These are phyloP conservation scores for Umbilicaria muhlenbergii DNA, from an alignment of 495 filamentous ascomycete species.

Conservation along the genomic window DNA sequence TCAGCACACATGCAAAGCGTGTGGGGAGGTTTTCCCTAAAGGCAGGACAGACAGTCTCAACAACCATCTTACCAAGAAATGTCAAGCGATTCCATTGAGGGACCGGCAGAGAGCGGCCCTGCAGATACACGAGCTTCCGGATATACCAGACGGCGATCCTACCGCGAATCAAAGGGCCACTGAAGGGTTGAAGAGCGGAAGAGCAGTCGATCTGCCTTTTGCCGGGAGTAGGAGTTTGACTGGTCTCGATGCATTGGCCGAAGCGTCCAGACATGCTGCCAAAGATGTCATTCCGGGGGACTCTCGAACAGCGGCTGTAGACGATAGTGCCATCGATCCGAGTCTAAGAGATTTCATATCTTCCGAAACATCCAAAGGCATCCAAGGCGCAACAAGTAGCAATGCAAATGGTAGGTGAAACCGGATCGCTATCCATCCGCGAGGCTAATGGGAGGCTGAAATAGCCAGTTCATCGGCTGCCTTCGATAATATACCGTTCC, in stretches of 20 bases:
- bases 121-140: slow-evolving; percentile 35
- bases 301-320: background rate
- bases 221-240: slow-evolving; percentile 45
- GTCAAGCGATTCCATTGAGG: slow-evolving; percentile 50
- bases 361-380: too few relatives aligned
- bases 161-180: slow-evolving; percentile 22
- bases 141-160: slow-evolving; percentile 22
- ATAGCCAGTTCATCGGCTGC: background rate
- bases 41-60: slow-evolving; percentile 68
- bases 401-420: too few relatives aligned
- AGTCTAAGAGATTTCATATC: too few relatives aligned
- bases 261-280: slow-evolving; percentile 40
- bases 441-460: too few relatives aligned
- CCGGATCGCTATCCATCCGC: too few relatives aligned
- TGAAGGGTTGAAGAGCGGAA: slow-evolving; percentile 23
- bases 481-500: background rate
- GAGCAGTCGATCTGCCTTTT: slow-evolving; percentile 24
- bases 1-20: slow-evolving; percentile 72
- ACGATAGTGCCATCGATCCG: too few relatives aligned
- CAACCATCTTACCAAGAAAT: slow-evolving; percentile 67
- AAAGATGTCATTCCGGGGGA: slow-evolving; percentile 19
- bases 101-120: slow-evolving; percentile 52
- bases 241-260: slow-evolving; percentile 64
- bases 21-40: slow-evolving; percentile 72
- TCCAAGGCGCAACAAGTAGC: too few relatives aligned